Evolutionary conservation across 176 grass and related monocot genomes (phyloP), one percentile per base, ranked within the genome.

Genomic region (Ensete glaucum): DNA sequence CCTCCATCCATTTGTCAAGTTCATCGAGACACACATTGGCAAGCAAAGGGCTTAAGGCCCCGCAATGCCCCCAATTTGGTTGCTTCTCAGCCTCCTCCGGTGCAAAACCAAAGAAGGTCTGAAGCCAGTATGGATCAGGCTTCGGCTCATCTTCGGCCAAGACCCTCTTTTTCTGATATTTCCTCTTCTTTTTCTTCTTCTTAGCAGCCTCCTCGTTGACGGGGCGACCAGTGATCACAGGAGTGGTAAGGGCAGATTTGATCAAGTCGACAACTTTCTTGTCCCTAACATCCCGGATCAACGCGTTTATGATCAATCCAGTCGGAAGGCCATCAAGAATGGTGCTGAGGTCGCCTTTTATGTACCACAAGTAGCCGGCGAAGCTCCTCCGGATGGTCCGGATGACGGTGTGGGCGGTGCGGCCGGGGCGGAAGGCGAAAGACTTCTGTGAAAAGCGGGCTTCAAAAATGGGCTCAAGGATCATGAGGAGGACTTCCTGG

Each of bases 31-130:
- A 88, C 49, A 93, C 81, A 79, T 98, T 98, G 1, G 90, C 88
- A 13, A 98, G 91, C 78, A 98, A 84, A 4, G 94, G 83, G 53
- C 88, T 93, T 52, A 98, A 69, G 29, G 85, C 85, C 14, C 94
- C 94, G 11, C 87, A 93, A 80, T 98, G 88, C 26, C 88, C 94
- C 94, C 94, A 93, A 82, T 93, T 88, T 48, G 86, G 90, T 56
- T 89, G 86, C 1, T 87, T 87, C 57, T 43, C 66, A 2, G 94
- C 94, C 83, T 98, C 94, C 81, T 89, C 90, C 0, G 88, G 90
- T 13, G 90, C 94, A 86, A 98, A 98, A n/a, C 88, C 90, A 72
- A 98, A 98, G 80, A 98, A 98, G 0, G 88, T 85, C 54, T 91
- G 84, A 27, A 98, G 68, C 94, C 94, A 98, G 71, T 89, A 98